Evolutionary conservation across 495 filamentous ascomycete species (phyloP).

Genomic region (Pseudomonodictys pantanalensis): DNA sequence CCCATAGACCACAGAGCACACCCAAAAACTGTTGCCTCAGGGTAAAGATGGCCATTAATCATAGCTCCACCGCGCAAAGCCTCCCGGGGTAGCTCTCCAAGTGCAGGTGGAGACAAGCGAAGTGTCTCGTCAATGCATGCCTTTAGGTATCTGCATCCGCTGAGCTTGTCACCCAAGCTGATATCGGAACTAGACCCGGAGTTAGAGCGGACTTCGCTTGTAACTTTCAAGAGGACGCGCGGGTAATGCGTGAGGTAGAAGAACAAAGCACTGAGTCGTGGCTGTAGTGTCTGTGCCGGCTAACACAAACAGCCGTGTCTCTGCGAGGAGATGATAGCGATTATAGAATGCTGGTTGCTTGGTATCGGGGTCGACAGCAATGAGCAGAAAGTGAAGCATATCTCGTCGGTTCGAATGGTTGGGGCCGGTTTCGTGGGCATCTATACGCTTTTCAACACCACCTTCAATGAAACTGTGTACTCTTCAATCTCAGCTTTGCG

Average conservation of each 20-base stretch:
- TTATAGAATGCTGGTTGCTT: constrained; percentile 27
- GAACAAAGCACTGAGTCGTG: constrained; percentile 4
- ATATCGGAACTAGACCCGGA: constrained; percentile 52
- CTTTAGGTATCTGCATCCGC: constrained; percentile 51
- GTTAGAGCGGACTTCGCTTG: constrained; percentile 16
- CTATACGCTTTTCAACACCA: not conserved
- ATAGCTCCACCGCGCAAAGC: constrained; percentile 58
- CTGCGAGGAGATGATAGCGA: constrained; percentile 3
- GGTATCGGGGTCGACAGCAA: constrained; percentile 35
- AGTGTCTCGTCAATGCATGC: constrained; percentile 64
- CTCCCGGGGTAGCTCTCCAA: constrained; percentile 55
- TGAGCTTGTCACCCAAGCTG: constrained; percentile 44
- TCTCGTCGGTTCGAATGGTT: constrained; percentile 31
- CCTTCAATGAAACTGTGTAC: not conserved
- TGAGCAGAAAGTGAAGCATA: constrained; percentile 39
- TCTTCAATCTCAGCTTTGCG: not conserved
- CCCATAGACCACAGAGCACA: constrained; percentile 10
- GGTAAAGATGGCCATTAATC: constrained; percentile 51
- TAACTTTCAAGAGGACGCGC: not conserved
- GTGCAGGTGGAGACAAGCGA: constrained; percentile 63
- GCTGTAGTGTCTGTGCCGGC: constrained; percentile 27
- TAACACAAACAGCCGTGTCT: constrained; percentile 35
- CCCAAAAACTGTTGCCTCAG: constrained; percentile 44
- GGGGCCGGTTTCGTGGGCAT: not conserved
- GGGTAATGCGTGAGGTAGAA: constrained; percentile 13